A percentile compares a stretch with the other conserved stretches of the same genome.
Evolutionary conservation across 2,329 filamentous ascomycete genomes (phyloP).

Genomic region (Fusarium protoensiforme): DNA sequence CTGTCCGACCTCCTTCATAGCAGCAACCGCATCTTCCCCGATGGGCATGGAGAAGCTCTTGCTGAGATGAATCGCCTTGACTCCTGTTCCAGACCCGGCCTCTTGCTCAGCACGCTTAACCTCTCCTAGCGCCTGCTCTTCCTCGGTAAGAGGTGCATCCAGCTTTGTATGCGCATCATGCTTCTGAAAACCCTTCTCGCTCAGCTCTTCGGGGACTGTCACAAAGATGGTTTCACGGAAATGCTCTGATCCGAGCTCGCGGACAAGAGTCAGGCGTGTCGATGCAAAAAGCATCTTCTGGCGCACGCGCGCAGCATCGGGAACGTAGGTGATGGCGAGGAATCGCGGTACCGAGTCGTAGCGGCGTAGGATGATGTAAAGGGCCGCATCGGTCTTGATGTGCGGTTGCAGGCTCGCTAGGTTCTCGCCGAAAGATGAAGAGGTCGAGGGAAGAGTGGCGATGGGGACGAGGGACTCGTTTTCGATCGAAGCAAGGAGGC

Average conservation of each 20-base stretch:
- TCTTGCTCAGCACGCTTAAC: conserved; percentile 81
- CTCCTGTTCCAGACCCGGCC: conserved; percentile 74
- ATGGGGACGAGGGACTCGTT: conserved; percentile 75
- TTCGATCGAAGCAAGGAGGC: conserved; percentile 76
- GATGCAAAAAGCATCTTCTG: conserved; percentile 90
- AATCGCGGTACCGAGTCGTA: conserved; percentile 68
- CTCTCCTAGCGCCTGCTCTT: conserved; percentile 77
- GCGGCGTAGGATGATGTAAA: conserved; percentile 81
- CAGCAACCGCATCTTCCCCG: conserved; percentile 71
- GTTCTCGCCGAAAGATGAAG: conserved; percentile 71
- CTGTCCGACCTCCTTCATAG: conserved; percentile 68
- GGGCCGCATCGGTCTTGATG: conserved; percentile 73
- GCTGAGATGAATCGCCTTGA: conserved; percentile 69
- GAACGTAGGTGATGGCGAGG: conserved; percentile 81
- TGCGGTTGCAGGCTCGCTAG: conserved; percentile 70
- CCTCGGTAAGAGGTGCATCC: conserved; percentile 80
- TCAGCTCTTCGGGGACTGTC: conserved; percentile 77
- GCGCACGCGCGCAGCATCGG: conserved; percentile 80
- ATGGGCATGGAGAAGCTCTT: conserved; percentile 68
- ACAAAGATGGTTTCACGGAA: conserved; percentile 82
- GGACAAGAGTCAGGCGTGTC: conserved; percentile 78
- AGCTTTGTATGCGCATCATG: conserved; percentile 75
- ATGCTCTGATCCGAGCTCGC: conserved; percentile 81
- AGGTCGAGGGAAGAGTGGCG: conserved; percentile 62
- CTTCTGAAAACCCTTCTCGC: conserved; percentile 73